phyloP scores from a whole-genome alignment of 257 asterid species.

The Solanum bulbocastanum region DNA sequence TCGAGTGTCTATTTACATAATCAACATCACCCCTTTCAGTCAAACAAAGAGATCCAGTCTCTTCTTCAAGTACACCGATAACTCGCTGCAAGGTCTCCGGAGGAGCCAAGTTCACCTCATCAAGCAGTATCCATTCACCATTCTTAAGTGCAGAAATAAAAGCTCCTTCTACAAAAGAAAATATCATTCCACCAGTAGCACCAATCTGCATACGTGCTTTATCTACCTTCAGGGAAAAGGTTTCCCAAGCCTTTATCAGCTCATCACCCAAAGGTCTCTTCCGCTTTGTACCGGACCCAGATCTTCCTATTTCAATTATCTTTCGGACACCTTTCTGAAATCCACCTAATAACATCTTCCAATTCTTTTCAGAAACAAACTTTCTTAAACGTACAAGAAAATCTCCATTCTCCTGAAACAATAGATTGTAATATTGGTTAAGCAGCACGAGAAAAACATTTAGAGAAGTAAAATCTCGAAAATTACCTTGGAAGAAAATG shows the following conservation, averaged over 20 bases:
- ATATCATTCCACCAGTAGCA: constrained; percentile 73
- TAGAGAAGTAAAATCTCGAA: neutral
- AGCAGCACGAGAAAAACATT: neutral
- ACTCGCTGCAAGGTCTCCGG: constrained; percentile 93
- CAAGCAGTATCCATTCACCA: constrained; percentile 96
- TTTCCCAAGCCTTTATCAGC: constrained; percentile 47
- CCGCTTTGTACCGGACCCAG: constrained; percentile 54
- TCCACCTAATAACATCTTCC: constrained; percentile 59
- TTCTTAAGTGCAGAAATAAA: constrained; percentile 66
- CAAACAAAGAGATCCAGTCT: constrained; percentile 79
- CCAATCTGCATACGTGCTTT: constrained; percentile 55
- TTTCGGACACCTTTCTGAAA: constrained; percentile 41
- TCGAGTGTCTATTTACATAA: constrained; percentile 47
- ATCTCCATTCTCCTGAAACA: constrained; percentile 43
- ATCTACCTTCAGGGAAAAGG: constrained; percentile 49
- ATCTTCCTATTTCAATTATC: constrained; percentile 35
- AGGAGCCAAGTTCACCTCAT: constrained; percentile 98
- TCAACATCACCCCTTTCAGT: constrained; percentile 89
- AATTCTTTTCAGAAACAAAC: constrained; percentile 38
- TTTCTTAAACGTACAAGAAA: constrained; percentile 35
- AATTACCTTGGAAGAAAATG: constrained; percentile 66
- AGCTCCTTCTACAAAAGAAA: constrained; percentile 97
- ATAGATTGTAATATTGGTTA: neutral
- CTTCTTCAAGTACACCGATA: constrained; percentile 83
- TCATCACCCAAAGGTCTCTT: constrained; percentile 58